phyloP scores from a whole-genome alignment of 2,329 filamentous ascomycete genomes.

The Penicillium sp. region DNA sequence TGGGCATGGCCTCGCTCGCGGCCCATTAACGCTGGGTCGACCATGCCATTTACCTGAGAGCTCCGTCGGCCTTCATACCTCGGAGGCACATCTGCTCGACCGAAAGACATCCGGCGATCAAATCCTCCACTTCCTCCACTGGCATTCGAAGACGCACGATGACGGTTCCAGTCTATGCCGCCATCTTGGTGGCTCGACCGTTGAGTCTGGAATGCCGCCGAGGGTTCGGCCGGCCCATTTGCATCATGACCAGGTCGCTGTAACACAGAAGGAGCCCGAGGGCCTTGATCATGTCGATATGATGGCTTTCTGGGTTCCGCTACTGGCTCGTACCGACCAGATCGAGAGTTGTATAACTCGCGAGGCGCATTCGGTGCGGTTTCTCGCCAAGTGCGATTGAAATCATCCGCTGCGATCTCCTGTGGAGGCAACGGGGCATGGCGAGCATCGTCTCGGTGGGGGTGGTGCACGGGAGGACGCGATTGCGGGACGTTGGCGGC shows the following conservation, averaged over 20 bases:
- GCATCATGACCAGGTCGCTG: conserved; percentile 66
- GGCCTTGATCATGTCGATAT: conserved; percentile 60
- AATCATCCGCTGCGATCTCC: conserved; percentile 91
- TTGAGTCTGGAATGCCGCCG: conserved; percentile 77
- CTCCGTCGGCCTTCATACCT: conserved; percentile 39
- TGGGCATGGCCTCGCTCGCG: conserved; percentile 23
- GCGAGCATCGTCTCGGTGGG: conserved; percentile 52
- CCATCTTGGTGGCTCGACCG: conserved; percentile 62
- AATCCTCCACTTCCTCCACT: conserved; percentile 76
- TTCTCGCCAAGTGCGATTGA: conserved; percentile 80
- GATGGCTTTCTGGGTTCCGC: conserved; percentile 67
- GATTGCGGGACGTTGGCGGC: conserved; percentile 42
- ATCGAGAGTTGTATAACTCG: conserved; percentile 92
- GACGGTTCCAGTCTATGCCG: conserved; percentile 60
- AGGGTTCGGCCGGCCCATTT: conserved; percentile 70
- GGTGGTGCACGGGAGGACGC: conserved; percentile 54
- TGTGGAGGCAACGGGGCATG: conserved; percentile 56
- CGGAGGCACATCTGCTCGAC: conserved; percentile 43
- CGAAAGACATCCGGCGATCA: conserved; percentile 59
- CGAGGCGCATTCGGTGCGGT: conserved; percentile 58
- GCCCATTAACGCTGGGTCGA: conserved; percentile 30
- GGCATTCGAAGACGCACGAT: conserved; percentile 84
- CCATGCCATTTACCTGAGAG: conserved; percentile 37
- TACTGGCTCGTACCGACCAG: conserved; percentile 86
- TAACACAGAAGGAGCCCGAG: conserved; percentile 70